phyloP scores from a whole-genome alignment of 352 stramenopile genomes.

The Halophytophthora batemanensis region DNA sequence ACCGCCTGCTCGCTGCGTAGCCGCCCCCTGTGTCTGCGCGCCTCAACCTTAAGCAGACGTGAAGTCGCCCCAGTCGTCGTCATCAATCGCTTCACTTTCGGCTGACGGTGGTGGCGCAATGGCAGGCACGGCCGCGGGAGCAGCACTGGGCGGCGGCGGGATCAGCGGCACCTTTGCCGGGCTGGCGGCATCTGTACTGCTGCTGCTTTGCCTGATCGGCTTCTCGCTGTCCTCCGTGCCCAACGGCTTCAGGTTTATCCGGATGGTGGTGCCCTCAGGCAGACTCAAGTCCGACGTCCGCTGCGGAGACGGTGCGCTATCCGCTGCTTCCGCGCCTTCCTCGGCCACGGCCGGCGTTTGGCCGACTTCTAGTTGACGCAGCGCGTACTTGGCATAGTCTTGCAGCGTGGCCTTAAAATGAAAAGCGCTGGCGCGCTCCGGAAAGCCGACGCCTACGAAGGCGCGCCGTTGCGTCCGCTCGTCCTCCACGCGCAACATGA shows the following conservation, averaged over 20 bases:
- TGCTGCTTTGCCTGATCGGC: conserved; percentile 19
- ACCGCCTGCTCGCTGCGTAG: background rate
- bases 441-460: conserved; percentile 80
- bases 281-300: conserved; percentile 59
- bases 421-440: conserved; percentile 70
- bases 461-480: conserved; percentile 63
- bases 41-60: conserved; percentile 57
- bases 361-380: conserved; percentile 53
- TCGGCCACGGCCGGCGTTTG: conserved; percentile 17
- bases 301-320: conserved; percentile 15
- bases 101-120: conserved; percentile 21
- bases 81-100: conserved; percentile 25
- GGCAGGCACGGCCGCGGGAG: conserved; percentile 9
- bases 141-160: conserved; percentile 45
- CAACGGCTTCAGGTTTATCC: conserved; percentile 71
- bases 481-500: conserved; percentile 85
- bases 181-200: conserved; percentile 22
- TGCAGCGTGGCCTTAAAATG: conserved; percentile 86
- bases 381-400: conserved; percentile 79
- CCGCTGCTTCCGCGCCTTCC: conserved; percentile 7
- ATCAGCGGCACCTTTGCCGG: conserved; percentile 52
- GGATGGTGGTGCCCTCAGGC: conserved; percentile 66
- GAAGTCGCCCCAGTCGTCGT: conserved; percentile 85
- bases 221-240: conserved; percentile 25
- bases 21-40: conserved; percentile 7